Conservation (phyloP, 345 rosid species). For the Streptanthus diversifolius region DNA sequence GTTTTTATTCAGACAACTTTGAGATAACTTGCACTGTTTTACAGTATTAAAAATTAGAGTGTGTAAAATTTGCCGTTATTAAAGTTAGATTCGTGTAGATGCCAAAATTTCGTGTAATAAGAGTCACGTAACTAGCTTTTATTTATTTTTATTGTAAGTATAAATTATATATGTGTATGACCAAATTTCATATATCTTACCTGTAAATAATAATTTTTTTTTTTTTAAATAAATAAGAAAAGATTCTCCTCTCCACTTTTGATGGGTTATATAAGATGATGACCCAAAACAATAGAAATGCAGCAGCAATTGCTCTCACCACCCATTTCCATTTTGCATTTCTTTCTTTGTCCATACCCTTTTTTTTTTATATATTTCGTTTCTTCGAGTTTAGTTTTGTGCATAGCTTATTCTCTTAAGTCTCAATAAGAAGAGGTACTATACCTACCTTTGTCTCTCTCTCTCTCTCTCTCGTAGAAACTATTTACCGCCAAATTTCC, state of each 20-base stretch:
- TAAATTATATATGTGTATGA: no score
- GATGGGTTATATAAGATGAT: constrained; percentile 33
- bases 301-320: constrained; percentile 38
- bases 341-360: constrained; percentile 3
- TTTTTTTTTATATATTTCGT: background rate
- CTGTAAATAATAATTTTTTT: background rate
- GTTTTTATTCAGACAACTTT: background rate
- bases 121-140: constrained; percentile 25
- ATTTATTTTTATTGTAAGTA: no score
- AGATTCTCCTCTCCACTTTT: constrained; percentile 28
- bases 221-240: background rate
- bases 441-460: background rate
- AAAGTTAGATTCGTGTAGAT: constrained; percentile 14
- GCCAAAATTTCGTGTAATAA: background rate
- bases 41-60: background rate
- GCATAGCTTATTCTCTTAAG: background rate
- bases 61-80: background rate
- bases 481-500: constrained; percentile 14
- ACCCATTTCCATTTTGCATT: constrained; percentile 15
- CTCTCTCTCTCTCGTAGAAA: background rate
- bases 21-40: background rate
- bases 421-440: constrained; percentile 18
- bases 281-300: constrained; percentile 13
- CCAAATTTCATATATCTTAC: constrained; percentile 10
- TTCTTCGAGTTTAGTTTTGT: background rate